Conservation (phyloP, 2,329 filamentous ascomycete genomes). For the Zasmidium citrigriseum region DNA sequence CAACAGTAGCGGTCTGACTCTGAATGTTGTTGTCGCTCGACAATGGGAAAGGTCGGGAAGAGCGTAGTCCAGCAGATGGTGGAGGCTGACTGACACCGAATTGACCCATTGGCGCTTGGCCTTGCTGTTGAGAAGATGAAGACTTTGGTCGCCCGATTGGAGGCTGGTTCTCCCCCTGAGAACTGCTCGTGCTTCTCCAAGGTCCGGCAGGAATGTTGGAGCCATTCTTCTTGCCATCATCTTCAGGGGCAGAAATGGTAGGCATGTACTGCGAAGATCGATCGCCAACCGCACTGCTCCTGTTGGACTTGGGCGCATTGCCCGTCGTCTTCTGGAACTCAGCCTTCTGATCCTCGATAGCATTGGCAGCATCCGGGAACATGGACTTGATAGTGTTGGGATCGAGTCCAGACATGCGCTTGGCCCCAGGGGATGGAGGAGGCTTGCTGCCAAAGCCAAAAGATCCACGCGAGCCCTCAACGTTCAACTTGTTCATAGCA, state of each 20-base stretch:
- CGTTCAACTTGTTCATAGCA: constrained; percentile 92
- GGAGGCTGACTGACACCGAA: constrained; percentile 74
- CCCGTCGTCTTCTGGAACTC: constrained; percentile 96
- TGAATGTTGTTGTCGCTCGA: constrained; percentile 72
- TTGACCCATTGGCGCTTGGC: constrained; percentile 77
- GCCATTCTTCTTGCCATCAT: constrained; percentile 61
- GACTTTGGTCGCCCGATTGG: constrained; percentile 71
- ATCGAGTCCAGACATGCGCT: constrained; percentile 93
- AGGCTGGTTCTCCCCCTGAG: constrained; percentile 49
- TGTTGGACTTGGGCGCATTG: constrained; percentile 83
- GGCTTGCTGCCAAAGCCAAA: constrained; percentile 67
- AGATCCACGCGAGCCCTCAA: constrained; percentile 84
- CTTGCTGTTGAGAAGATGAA: constrained; percentile 66
- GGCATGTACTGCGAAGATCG: constrained; percentile 69
- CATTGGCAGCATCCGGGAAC: constrained; percentile 97
- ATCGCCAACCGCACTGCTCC: constrained; percentile 83
- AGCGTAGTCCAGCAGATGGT: constrained; percentile 73
- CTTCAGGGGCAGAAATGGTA: constrained; percentile 70
- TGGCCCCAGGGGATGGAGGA: constrained; percentile 70
- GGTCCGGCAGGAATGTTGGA: constrained; percentile 73
- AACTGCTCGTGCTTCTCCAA: constrained; percentile 63
- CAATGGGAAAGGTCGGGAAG: constrained; percentile 71
- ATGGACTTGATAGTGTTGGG: constrained; percentile 94
- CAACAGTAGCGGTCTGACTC: constrained; percentile 62
- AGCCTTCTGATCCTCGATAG: constrained; percentile 97